Conservation (phyloP, 2,329 filamentous ascomycete species). For the Pyrenophora teres region DNA sequence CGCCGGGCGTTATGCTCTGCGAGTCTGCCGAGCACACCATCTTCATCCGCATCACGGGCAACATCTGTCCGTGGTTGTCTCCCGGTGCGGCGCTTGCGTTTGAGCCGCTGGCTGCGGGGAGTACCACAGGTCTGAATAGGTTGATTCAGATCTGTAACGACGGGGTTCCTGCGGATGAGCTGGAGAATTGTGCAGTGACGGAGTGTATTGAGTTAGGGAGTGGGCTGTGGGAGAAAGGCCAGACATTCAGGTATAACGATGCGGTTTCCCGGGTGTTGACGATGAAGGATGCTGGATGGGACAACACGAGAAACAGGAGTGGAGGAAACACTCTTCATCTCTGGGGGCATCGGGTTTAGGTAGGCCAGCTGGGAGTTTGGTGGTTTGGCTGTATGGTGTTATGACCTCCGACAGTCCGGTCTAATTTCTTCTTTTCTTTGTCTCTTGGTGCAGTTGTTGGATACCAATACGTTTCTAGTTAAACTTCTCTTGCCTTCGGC, state of each 20-base stretch:
- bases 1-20: conserved; percentile 32
- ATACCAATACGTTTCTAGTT: no score
- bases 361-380: background rate
- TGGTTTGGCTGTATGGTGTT: no score
- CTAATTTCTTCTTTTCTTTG: no score
- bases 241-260: conserved; percentile 41
- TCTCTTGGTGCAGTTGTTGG: no score
- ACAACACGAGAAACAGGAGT: conserved; percentile 37
- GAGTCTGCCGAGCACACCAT: conserved; percentile 34
- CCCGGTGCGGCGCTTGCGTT: conserved; percentile 31
- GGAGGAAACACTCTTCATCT: conserved; percentile 36
- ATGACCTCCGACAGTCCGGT: no score
- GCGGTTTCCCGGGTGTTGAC: conserved; percentile 39
- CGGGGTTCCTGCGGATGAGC: conserved; percentile 21
- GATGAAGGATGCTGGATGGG: conserved; percentile 40
- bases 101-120: conserved; percentile 31
- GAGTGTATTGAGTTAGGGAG: conserved; percentile 44
- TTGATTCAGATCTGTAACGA: conserved; percentile 39
- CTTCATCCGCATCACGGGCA: conserved; percentile 34
- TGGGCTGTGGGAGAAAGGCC: conserved; percentile 43
- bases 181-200: conserved; percentile 36
- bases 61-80: conserved; percentile 38
- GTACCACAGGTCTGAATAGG: conserved; percentile 33
- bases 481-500: no score
- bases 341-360: conserved; percentile 34